These are phyloP conservation scores for Trebouxiophyceae sp. DNA, from an alignment of 163 green algal genomes.

Conservation along the genomic window DNA sequence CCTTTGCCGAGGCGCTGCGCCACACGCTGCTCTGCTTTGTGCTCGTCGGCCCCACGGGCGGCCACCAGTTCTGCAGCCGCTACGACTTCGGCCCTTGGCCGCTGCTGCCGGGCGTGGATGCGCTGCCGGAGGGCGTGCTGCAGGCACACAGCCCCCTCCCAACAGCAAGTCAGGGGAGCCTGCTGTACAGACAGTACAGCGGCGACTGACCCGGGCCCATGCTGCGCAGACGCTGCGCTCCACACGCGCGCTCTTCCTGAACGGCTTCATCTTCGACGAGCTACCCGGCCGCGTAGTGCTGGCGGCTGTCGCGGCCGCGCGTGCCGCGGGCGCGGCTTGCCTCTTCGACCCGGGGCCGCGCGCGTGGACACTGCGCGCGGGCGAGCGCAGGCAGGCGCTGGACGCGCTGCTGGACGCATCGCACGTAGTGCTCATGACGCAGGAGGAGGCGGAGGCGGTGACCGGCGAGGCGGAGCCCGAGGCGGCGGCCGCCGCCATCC, in stretches of 20 bases:
- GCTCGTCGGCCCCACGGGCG: conserved; percentile 45
- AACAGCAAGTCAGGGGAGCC: no score
- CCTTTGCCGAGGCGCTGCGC: conserved; percentile 4
- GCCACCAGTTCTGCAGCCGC: conserved; percentile 67
- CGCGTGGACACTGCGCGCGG: conserved; percentile 50
- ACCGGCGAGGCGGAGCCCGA: conserved; percentile 54
- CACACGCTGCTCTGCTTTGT: conserved; percentile 82
- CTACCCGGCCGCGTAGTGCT: conserved; percentile 61
- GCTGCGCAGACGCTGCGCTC: conserved; percentile 32
- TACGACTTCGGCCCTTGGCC: conserved; percentile 92
- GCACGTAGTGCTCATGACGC: conserved; percentile 80
- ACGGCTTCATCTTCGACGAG: conserved; percentile 90
- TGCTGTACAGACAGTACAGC: no score
- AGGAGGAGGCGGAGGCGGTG: conserved; percentile 71
- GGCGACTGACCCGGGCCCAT: background rate
- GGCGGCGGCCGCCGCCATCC: conserved; percentile 38
- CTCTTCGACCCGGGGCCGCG: conserved; percentile 89
- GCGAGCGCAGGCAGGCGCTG: conserved; percentile 41
- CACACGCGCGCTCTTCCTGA: conserved; percentile 52
- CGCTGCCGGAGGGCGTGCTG: conserved; percentile 8
- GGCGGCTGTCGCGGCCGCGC: conserved; percentile 37
- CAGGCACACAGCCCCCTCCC: conserved; percentile 12
- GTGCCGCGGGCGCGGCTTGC: conserved; percentile 49
- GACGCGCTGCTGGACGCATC: conserved; percentile 58
- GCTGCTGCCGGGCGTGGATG: conserved; percentile 46